A percentile compares a stretch with the other conserved stretches of the same genome.
Conservation (phyloP, 2,329 filamentous ascomycete species). For the Penicillium sp. region DNA sequence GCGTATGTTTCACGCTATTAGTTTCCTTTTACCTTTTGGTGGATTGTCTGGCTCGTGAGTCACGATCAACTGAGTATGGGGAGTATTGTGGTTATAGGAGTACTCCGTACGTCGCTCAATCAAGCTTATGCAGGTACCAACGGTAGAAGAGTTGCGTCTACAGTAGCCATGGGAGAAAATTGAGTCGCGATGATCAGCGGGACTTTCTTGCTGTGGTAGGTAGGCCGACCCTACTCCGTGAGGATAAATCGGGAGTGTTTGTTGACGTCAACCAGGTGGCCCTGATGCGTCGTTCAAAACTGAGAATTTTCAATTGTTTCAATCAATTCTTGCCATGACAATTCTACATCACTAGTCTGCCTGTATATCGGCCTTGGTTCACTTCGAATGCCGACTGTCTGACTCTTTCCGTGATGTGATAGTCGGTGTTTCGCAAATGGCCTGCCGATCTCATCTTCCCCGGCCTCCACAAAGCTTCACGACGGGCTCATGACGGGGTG, state of each 20-base stretch:
- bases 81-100: background rate
- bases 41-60: background rate
- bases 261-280: background rate
- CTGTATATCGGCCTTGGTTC: background rate
- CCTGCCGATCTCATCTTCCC: slow-evolving; percentile 5
- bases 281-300: too few species aligned
- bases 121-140: slow-evolving; percentile 3
- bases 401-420: background rate
- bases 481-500: background rate
- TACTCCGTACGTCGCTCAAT: background rate
- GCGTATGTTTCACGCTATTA: background rate
- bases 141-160: background rate
- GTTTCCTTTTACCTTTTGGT: background rate
- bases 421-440: slow-evolving; percentile 1
- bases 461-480: background rate
- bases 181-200: slow-evolving; percentile 7
- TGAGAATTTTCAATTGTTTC: too few species aligned
- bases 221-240: background rate
- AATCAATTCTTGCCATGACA: background rate
- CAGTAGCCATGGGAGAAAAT: background rate
- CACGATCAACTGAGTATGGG: background rate
- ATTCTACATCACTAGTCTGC: background rate
- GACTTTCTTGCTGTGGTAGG: slow-evolving; percentile 3
- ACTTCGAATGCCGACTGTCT: background rate
- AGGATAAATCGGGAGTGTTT: background rate